Evolutionary conservation across 2,329 filamentous ascomycete species (phyloP).

Genomic region (Talaromyces sp.): DNA sequence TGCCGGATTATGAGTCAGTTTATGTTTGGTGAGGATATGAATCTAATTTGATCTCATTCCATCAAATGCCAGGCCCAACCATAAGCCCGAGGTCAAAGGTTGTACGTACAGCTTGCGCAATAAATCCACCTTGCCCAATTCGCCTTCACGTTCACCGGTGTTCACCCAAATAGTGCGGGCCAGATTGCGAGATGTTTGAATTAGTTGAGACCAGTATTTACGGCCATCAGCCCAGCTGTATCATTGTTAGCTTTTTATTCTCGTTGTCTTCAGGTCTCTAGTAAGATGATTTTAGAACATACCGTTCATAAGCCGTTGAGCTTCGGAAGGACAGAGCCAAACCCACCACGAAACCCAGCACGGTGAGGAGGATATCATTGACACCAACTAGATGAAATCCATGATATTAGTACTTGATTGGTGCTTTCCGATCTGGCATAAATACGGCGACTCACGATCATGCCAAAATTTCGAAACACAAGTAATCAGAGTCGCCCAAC

Average conservation of each 20-base stretch:
- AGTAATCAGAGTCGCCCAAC: slow-evolving; percentile 69
- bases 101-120: slow-evolving; percentile 64
- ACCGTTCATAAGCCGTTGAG: slow-evolving; percentile 75
- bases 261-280: background rate
- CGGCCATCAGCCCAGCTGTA: slow-evolving; percentile 62
- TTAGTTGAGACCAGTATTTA: slow-evolving; percentile 63
- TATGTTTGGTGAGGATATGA: too few relatives aligned
- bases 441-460: slow-evolving; percentile 31
- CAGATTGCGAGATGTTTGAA: slow-evolving; percentile 60
- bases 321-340: slow-evolving; percentile 75
- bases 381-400: slow-evolving; percentile 52
- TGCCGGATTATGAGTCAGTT: background rate
- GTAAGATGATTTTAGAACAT: too few relatives aligned
- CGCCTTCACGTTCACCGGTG: slow-evolving; percentile 60
- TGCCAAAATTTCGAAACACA: slow-evolving; percentile 54
- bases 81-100: too few relatives aligned
- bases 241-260: background rate
- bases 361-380: slow-evolving; percentile 70
- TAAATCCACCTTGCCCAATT: slow-evolving; percentile 65
- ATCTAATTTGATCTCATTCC: too few relatives aligned
- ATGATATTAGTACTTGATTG: background rate
- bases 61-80: too few relatives aligned
- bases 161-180: slow-evolving; percentile 83
- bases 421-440: background rate
- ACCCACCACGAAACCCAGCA: slow-evolving; percentile 81